Conservation (phyloP, 495 filamentous ascomycete species). For the Podospora pseudocomata region DNA sequence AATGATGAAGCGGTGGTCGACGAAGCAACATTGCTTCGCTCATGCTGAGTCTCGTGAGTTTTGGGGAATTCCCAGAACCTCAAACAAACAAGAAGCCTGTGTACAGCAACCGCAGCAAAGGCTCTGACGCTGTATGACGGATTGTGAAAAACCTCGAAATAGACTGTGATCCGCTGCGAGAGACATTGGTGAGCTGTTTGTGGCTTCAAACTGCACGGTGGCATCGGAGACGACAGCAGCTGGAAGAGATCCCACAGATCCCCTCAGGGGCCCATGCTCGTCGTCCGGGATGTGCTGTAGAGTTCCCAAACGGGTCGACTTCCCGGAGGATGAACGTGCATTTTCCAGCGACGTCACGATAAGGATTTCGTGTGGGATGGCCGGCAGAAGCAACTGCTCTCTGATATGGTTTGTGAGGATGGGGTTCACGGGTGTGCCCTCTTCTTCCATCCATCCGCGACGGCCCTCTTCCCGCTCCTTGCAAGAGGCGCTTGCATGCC, state of each 20-base stretch:
- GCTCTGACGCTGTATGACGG: background rate
- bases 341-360: background rate
- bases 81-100: background rate
- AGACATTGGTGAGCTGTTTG: background rate
- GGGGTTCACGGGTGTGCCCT: background rate
- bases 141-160: background rate
- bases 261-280: background rate
- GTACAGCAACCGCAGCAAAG: background rate
- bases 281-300: background rate
- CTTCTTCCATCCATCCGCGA: constrained; percentile 11
- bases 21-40: constrained; percentile 13
- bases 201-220: background rate
- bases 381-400: background rate
- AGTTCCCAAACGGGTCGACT: background rate
- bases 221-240: background rate
- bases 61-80: background rate
- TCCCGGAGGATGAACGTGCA: background rate
- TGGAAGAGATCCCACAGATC: background rate
- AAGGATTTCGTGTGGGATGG: background rate
- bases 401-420: background rate
- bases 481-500: background rate
- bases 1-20: constrained; percentile 2
- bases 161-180: background rate
- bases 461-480: constrained; percentile 5
- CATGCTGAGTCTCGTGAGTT: background rate